Percentiles rank a stretch among this genome's conserved stretches.
These are phyloP conservation scores for Sarocladium kiliense DNA, from an alignment of 2,329 filamentous ascomycete species.

Conservation along the genomic window DNA sequence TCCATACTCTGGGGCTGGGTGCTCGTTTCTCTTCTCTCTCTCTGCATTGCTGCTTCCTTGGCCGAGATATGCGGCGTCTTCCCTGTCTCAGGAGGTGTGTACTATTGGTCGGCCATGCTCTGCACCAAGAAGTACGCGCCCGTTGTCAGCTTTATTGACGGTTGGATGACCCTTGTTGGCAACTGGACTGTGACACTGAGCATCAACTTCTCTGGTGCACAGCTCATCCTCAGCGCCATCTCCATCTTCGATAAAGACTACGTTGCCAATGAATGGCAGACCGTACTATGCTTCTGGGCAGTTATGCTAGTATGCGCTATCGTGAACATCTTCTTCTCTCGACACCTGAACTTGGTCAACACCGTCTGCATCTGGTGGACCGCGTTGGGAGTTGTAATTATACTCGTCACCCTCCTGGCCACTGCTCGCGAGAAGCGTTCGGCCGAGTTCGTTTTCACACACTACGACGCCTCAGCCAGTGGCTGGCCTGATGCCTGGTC, in stretches of 20 bases:
- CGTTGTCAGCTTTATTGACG: conserved; percentile 63
- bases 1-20: conserved; percentile 67
- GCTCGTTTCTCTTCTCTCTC: conserved; percentile 62
- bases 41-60: conserved; percentile 64
- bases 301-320: conserved; percentile 58
- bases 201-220: conserved; percentile 63
- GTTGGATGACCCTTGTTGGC: conserved; percentile 68
- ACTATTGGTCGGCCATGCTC: conserved; percentile 68
- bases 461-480: conserved; percentile 63
- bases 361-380: conserved; percentile 71
- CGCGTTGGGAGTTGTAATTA: conserved; percentile 60
- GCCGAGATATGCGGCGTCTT: conserved; percentile 70
- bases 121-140: conserved; percentile 56
- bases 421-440: conserved; percentile 60
- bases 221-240: conserved; percentile 63
- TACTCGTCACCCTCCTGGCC: conserved; percentile 63
- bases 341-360: conserved; percentile 59
- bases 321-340: conserved; percentile 58
- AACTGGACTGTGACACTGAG: conserved; percentile 67
- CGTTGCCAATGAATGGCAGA: conserved; percentile 59
- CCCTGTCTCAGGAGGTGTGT: conserved; percentile 55
- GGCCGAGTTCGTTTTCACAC: conserved; percentile 59
- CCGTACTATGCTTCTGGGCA: conserved; percentile 69
- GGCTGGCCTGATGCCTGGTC: conserved; percentile 59
- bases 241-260: conserved; percentile 57